Base-by-base conservation (phyloP, 139 green algal genomes). In the Chlorella sp. region DNA sequence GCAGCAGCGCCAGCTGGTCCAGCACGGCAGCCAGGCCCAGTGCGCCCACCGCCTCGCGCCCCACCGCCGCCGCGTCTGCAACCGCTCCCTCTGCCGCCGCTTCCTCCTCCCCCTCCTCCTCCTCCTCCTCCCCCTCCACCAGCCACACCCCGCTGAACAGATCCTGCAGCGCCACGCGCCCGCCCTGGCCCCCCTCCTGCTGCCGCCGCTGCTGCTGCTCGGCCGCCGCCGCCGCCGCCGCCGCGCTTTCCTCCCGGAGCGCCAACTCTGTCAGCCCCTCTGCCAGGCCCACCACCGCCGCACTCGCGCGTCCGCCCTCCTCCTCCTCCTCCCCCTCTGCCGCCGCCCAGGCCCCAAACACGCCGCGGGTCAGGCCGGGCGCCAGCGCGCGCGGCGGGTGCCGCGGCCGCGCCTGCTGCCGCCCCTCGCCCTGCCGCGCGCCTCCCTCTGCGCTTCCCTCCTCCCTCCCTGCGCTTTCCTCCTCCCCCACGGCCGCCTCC, bases 141-240 rank as follows among this genome's bases (percentile, higher is more conserved):
- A 87, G 58, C 89, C 89, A 94, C 43, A 94, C 73, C 27, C 86
- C 85, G 40, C 72, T 79, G 70, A 86, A 82, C 48, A 86, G 50
- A 25, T 79, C 72, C 23, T 82, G 72, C 31, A 85, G 53, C 2
- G 73, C 50, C n/a, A 81, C 76, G 7, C 53, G 8, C 7, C 14
- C 5, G 5, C 42, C 43, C 6, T 69, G 36, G 42, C 27, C 35
- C 59, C 73, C 56, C 74, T 79, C 56, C 48, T 67, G 59, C 64
- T 51, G 67, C 53, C 70, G 66, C 75, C 77, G 68, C 38, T 46
- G 62, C 58, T 9, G 42, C 77, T 73, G 59, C 66, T 74, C 45
- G 36, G 43, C n/a, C 14, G 60, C 25, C 3, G 71, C 42, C 61
- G 59, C 46, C 46, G 35, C 23, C 43, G 48, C 67, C 76, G 38